Percentiles rank a stretch among this genome's conserved stretches.
These are phyloP conservation scores for Tricholoma flavovirens DNA, from an alignment of 768 basidiomycete species.

Conservation along the genomic window DNA sequence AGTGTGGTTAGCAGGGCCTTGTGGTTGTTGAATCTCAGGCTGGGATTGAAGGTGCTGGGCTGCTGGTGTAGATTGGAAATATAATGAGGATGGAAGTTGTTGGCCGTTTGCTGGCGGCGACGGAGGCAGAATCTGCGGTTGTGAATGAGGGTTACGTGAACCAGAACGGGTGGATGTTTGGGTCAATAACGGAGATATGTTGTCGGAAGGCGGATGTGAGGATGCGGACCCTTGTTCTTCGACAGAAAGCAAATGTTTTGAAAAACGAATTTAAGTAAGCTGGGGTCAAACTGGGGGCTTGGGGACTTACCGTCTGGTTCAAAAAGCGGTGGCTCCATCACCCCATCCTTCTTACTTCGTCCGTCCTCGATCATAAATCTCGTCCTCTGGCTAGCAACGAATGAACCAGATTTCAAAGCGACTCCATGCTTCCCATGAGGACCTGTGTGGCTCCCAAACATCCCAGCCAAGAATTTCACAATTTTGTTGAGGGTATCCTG, in stretches of 20 bases:
- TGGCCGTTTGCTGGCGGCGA: too few relatives aligned
- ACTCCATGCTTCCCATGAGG: slow-evolving; percentile 28
- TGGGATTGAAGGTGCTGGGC: neutral
- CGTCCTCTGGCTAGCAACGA: slow-evolving; percentile 40
- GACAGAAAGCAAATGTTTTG: slow-evolving; percentile 19
- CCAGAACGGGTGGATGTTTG: too few relatives aligned
- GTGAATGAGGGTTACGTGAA: too few relatives aligned
- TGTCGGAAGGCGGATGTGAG: too few relatives aligned
- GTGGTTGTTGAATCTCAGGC: slow-evolving; percentile 5
- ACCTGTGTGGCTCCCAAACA: slow-evolving; percentile 63
- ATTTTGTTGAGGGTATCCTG: slow-evolving; percentile 96
- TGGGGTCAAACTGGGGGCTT: slow-evolving; percentile 5
- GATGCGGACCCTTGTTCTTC: too few relatives aligned
- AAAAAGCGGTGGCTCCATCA: slow-evolving; percentile 11
- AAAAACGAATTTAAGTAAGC: slow-evolving; percentile 4
- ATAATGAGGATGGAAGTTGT: too few relatives aligned
- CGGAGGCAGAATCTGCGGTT: too few relatives aligned
- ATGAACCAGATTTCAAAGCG: slow-evolving; percentile 31
- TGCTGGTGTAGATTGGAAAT: too few relatives aligned
- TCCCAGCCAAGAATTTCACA: slow-evolving; percentile 88
- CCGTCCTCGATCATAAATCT: slow-evolving; percentile 66
- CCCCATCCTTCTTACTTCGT: slow-evolving; percentile 32
- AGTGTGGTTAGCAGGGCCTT: slow-evolving; percentile 16
- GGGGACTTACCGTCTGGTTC: slow-evolving; percentile 7
- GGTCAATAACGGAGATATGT: too few relatives aligned